phyloP scores from a whole-genome alignment of 108 stramenopile genomes.

The Fragilaria crotonensis region DNA sequence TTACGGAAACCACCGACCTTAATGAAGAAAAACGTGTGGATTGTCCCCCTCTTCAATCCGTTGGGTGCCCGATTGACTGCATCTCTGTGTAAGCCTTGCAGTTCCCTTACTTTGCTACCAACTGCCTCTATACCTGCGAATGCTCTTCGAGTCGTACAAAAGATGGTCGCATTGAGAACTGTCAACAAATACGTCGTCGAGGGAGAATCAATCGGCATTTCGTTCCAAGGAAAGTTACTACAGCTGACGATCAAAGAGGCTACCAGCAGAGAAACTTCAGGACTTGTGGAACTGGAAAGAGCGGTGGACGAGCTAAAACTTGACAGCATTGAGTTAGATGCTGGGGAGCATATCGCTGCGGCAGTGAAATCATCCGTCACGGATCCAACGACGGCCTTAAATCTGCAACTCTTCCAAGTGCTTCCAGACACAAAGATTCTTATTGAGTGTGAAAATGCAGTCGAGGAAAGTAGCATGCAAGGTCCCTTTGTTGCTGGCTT shows the following conservation, averaged over 20 bases:
- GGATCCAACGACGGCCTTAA: too few species aligned
- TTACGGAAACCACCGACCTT: too few species aligned
- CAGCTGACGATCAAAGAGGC: background rate
- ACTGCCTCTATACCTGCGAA: background rate
- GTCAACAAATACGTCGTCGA: background rate
- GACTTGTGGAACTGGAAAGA: too few species aligned
- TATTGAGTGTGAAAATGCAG: background rate
- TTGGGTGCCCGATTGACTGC: background rate
- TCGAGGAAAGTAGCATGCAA: background rate
- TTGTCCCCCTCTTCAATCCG: background rate
- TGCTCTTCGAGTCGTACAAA: background rate
- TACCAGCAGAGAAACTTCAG: too few species aligned
- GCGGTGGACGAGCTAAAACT: too few species aligned
- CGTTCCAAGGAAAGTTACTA: conserved; percentile 1
- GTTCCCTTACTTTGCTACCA: background rate
- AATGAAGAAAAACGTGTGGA: background rate
- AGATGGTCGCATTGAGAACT: background rate
- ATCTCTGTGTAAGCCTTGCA: background rate
- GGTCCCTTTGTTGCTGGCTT: conserved; percentile 51
- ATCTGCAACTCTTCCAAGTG: background rate
- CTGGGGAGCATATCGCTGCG: too few species aligned
- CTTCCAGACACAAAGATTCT: background rate
- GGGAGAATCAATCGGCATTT: background rate
- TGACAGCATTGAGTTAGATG: too few species aligned
- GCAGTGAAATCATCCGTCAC: too few species aligned